Percentiles rank a stretch among this genome's conserved stretches.
Conservation (phyloP, 441 rosid genomes). For the Eugenia klotzschiana region DNA sequence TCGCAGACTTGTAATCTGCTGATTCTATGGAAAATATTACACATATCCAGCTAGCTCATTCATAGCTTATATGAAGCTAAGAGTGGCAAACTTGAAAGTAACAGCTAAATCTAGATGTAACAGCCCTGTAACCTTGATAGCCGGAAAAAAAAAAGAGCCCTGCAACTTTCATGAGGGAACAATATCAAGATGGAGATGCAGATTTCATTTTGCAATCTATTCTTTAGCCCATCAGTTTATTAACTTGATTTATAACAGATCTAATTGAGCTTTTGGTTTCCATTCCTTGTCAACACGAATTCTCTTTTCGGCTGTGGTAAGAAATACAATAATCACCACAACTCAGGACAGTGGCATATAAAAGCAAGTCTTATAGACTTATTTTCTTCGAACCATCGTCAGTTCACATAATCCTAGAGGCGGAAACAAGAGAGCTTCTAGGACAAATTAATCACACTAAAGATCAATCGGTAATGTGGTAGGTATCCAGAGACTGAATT, state of each 20-base stretch:
- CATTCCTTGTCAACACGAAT: neutral
- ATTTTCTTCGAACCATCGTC: neutral
- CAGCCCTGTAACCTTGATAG: neutral
- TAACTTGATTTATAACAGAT: neutral
- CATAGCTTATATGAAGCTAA: neutral
- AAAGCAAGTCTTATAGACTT: neutral
- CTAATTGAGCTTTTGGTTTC: neutral
- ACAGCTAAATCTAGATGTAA: neutral
- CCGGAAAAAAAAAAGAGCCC: neutral
- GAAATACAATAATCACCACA: neutral
- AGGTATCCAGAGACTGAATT: neutral
- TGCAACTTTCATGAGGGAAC: neutral
- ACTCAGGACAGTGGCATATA: neutral
- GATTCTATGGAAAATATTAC: neutral
- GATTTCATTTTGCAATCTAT: neutral
- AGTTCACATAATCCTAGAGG: neutral
- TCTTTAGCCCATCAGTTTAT: neutral
- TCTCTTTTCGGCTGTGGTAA: neutral
- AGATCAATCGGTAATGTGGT: neutral
- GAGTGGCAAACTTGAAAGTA: neutral
- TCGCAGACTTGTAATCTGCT: neutral
- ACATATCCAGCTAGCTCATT: neutral
- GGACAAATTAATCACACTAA: neutral
- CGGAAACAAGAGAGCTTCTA: neutral
- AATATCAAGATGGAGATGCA: neutral